Evolutionary conservation across 148 eudicot genomes (phyloP).

Genomic region (Bassia scoparia): DNA sequence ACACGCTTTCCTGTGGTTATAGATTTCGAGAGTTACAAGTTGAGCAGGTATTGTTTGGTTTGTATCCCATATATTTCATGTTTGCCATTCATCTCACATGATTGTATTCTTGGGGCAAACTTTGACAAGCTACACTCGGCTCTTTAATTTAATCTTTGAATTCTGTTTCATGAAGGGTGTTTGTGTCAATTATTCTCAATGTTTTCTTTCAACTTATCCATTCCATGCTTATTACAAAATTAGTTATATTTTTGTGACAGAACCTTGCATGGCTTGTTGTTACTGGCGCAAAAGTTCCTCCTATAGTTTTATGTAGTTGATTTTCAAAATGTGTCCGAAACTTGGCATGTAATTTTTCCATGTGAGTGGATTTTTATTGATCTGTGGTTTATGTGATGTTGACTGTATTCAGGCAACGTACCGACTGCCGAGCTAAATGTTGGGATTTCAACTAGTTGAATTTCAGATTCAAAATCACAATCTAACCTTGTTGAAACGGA

Average conservation of each 20-base stretch:
- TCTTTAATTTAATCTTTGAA: not conserved
- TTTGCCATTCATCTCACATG: no score
- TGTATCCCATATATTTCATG: no score
- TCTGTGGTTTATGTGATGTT: slow-evolving; percentile 3
- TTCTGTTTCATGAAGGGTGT: not conserved
- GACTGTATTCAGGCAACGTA: slow-evolving; percentile 67
- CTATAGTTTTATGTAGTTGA: no score
- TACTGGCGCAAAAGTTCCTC: not conserved
- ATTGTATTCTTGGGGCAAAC: not conserved
- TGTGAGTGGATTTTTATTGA: not conserved
- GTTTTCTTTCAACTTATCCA: not conserved
- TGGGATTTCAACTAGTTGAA: slow-evolving; percentile 85
- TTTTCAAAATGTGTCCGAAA: not conserved
- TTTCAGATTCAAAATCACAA: slow-evolving; percentile 78
- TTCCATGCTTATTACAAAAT: not conserved
- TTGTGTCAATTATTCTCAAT: no score
- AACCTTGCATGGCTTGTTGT: not conserved
- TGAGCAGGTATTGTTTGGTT: slow-evolving; percentile 58
- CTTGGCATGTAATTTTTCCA: not conserved
- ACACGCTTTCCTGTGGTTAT: slow-evolving; percentile 73
- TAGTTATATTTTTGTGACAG: not conserved
- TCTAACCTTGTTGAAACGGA: slow-evolving; percentile 80
- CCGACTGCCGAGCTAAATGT: slow-evolving; percentile 77
- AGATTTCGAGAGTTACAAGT: slow-evolving; percentile 59
- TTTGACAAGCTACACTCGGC: not conserved